A percentile compares a stretch with the other conserved stretches of the same genome.
Conservation (phyloP, 2,329 filamentous ascomycete species). For the Penicillium glabrum region DNA sequence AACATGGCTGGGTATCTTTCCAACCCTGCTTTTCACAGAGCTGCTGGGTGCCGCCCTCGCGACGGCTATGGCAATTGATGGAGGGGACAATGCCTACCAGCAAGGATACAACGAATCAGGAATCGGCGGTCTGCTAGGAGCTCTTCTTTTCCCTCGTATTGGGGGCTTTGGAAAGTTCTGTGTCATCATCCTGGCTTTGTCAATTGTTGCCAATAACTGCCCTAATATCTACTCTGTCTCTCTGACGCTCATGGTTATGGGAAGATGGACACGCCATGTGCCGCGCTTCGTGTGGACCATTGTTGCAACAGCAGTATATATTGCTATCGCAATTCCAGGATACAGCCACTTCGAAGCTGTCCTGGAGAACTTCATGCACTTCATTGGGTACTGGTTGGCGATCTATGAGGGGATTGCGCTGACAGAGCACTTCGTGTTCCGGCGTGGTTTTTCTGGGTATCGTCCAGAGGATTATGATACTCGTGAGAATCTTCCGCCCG, state of each 20-base stretch:
- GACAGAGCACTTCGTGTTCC: slow-evolving; percentile 67
- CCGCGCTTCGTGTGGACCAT: slow-evolving; percentile 68
- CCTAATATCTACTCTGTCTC: slow-evolving; percentile 70
- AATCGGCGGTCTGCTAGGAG: slow-evolving; percentile 66
- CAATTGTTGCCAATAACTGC: slow-evolving; percentile 68
- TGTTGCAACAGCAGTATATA: slow-evolving; percentile 61
- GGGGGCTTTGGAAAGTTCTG: slow-evolving; percentile 72
- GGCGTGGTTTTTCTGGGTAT: slow-evolving; percentile 61
- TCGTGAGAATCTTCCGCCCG: slow-evolving; percentile 58
- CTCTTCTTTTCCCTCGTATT: slow-evolving; percentile 59
- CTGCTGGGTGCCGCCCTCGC: slow-evolving; percentile 69
- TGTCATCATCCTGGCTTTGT: slow-evolving; percentile 63
- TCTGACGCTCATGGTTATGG: slow-evolving; percentile 65
- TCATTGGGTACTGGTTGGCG: slow-evolving; percentile 70
- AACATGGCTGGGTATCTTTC: slow-evolving; percentile 67
- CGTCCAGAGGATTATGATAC: slow-evolving; percentile 58
- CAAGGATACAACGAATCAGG: slow-evolving; percentile 57
- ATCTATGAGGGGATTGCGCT: slow-evolving; percentile 68
- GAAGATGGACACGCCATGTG: slow-evolving; percentile 57
- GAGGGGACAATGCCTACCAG: slow-evolving; percentile 54
- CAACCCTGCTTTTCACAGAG: slow-evolving; percentile 71
- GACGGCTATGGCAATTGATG: slow-evolving; percentile 60
- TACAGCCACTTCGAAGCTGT: slow-evolving; percentile 64
- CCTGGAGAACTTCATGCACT: slow-evolving; percentile 68
- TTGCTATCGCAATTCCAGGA: slow-evolving; percentile 69